phyloP scores from a whole-genome alignment of 371 early-diverging fungal species.

The Mortierella sp. region DNA sequence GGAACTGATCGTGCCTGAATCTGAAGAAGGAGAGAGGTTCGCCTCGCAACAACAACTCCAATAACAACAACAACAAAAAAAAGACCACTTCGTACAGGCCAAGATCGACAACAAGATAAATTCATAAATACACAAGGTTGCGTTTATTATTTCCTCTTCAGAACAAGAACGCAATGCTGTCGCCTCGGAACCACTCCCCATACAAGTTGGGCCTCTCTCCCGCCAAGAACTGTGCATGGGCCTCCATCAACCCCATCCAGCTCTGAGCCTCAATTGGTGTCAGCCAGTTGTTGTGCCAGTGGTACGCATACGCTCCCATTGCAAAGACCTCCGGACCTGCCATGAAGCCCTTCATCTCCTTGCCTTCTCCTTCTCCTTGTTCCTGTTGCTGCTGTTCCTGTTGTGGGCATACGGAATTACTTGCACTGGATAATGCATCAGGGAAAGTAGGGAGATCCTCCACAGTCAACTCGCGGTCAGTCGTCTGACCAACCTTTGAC shows the following conservation, averaged over 20 bases:
- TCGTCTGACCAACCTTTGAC: conserved; percentile 16
- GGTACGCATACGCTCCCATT: conserved; percentile 42
- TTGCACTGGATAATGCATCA: conserved; percentile 27
- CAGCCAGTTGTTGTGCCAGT: conserved; percentile 50
- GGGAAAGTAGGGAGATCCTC: conserved; percentile 24
- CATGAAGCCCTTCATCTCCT: conserved; percentile 15
- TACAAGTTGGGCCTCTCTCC: conserved; percentile 44
- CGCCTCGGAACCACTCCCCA: conserved; percentile 33
- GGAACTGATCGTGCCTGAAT: too few relatives aligned
- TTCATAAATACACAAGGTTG: too few relatives aligned
- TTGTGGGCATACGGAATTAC: conserved; percentile 23
- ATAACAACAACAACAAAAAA: too few relatives aligned
- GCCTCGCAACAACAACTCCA: too few relatives aligned
- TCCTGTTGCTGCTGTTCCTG: not conserved
- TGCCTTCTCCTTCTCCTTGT: not conserved
- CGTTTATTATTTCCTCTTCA: not conserved
- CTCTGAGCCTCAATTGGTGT: conserved; percentile 28
- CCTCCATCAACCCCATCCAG: conserved; percentile 49
- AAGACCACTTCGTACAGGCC: not conserved
- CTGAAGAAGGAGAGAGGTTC: too few relatives aligned
- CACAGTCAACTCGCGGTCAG: conserved; percentile 30
- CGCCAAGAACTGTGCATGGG: conserved; percentile 24
- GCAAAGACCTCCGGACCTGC: conserved; percentile 48
- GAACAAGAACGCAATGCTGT: conserved; percentile 11
- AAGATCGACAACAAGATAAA: not conserved